Percentiles rank a stretch among this genome's conserved stretches.
Evolutionary conservation across 2,329 filamentous ascomycete genomes (phyloP).

Genomic region (Aspergillus brunneoviolaceus): DNA sequence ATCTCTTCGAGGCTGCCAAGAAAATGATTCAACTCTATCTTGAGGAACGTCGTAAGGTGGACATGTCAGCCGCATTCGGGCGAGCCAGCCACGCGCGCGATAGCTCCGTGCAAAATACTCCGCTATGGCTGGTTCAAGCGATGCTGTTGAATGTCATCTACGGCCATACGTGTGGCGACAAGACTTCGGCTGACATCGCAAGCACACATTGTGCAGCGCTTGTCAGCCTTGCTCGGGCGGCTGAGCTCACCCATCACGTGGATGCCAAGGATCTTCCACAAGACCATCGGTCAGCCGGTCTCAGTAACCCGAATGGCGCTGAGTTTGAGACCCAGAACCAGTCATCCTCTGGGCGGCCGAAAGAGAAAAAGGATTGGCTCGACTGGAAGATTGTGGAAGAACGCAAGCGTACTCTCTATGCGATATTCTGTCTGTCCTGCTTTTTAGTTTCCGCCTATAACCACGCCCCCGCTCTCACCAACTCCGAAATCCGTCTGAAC

Average conservation of each 20-base stretch:
- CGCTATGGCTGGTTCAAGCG: conserved; percentile 91
- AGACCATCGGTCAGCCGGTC: conserved; percentile 49
- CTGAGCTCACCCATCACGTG: conserved; percentile 63
- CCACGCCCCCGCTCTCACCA: conserved; percentile 83
- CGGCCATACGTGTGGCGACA: conserved; percentile 90
- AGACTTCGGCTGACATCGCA: conserved; percentile 85
- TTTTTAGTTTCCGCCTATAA: conserved; percentile 91
- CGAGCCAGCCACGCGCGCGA: conserved; percentile 56
- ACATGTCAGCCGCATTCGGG: conserved; percentile 64
- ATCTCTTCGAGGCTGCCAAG: conserved; percentile 89
- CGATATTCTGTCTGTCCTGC: conserved; percentile 88
- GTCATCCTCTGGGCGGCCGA: conserved; percentile 34
- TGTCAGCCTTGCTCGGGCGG: conserved; percentile 85
- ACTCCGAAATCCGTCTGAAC: conserved; percentile 87
- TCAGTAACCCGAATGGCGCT: conserved; percentile 53
- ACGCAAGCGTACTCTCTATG: conserved; percentile 87
- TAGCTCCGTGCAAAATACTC: conserved; percentile 69
- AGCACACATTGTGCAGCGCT: conserved; percentile 88
- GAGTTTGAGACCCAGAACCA: conserved; percentile 35
- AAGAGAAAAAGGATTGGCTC: conserved; percentile 66
- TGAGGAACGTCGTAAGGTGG: conserved; percentile 83
- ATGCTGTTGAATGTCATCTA: conserved; percentile 97
- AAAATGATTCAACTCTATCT: conserved; percentile 93
- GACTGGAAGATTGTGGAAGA: conserved; percentile 87
- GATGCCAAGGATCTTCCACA: conserved; percentile 38